Evolutionary conservation across 2,329 filamentous ascomycete genomes (phyloP).

Genomic region (Aspergillus sp.): DNA sequence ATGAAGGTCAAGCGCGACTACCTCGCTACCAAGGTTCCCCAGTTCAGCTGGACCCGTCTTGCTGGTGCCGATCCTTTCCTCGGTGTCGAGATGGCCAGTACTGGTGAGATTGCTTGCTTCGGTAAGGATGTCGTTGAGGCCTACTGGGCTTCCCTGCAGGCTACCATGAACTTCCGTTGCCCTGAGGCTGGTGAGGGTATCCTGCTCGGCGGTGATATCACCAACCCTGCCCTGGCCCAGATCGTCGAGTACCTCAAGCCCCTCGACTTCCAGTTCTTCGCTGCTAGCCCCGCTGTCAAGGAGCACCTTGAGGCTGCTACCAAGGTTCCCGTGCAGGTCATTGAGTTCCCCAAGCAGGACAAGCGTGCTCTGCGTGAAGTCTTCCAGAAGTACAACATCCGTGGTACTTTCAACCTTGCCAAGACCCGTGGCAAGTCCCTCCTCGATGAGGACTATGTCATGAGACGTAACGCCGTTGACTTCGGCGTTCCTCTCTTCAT

Average conservation of each 20-base stretch:
- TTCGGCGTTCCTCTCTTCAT: slow-evolving; percentile 98
- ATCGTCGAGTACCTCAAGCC: slow-evolving; percentile 86
- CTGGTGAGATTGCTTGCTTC: slow-evolving; percentile 98
- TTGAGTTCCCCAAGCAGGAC: slow-evolving; percentile 95
- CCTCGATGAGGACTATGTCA: slow-evolving; percentile 94
- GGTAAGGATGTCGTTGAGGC: slow-evolving; percentile 94
- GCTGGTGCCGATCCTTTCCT: slow-evolving; percentile 96
- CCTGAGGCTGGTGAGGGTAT: slow-evolving; percentile 94
- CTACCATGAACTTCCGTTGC: slow-evolving; percentile 98
- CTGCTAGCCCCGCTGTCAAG: slow-evolving; percentile 80
- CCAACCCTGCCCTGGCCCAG: slow-evolving; percentile 68
- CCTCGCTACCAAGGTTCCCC: slow-evolving; percentile 93
- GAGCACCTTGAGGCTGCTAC: slow-evolving; percentile 71
- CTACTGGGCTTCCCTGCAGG: slow-evolving; percentile 96
- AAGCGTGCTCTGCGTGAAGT: slow-evolving; percentile 93
- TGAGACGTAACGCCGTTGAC: slow-evolving; percentile 97
- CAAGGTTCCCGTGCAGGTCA: slow-evolving; percentile 77
- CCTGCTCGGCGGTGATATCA: slow-evolving; percentile 83
- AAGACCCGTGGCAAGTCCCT: slow-evolving; percentile 79
- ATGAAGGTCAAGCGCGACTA: slow-evolving; percentile 91
- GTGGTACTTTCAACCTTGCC: slow-evolving; percentile 93
- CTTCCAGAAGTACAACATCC: slow-evolving; percentile 95
- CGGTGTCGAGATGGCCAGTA: slow-evolving; percentile 95
- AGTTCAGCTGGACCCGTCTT: slow-evolving; percentile 98
- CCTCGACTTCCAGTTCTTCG: slow-evolving; percentile 92